Evolutionary conservation across 2,329 filamentous ascomycete genomes (phyloP), one percentile per base, ranked within the genome.

Genomic region (Fusarium verticillioides): DNA sequence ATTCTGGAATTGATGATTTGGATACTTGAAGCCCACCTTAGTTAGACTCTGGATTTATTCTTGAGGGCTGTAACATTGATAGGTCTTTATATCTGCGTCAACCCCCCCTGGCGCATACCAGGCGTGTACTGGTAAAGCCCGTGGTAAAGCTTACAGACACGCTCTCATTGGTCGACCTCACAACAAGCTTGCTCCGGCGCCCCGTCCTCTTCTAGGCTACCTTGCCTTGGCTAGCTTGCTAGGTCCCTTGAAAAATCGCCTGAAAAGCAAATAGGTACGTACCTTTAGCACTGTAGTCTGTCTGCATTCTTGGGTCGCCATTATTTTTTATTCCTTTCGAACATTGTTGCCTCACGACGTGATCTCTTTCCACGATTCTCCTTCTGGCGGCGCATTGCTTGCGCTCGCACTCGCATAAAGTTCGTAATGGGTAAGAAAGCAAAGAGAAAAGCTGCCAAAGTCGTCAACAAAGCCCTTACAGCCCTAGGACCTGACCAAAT

Each of bases 401-500:
- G 60, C 73, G 64, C 61, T 72, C 57, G 63, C 58, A 30, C 57
- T 70, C 54, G 59, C 42, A 32, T 12, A 34, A 60, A 40, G 57
- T 12, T 16, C 50, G 66, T n/a, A n/a, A 78, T 78, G 76, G 75
- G 76, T 75, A 78, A 77, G 72, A 73, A 70, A 58, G 32, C 62
- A 46, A 74, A 70, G 53, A 76, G 60, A 66, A 73, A 69, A 64
- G 43, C 64, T 28, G 53, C 47, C n/a, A 66, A 50, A 34, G 13
- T 57, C 43, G 40, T 60, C 72, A 46, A 65, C 47, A 70, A 73
- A 54, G 32, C 64, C 61, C 73, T 77, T 64, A 76, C 73, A 60
- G 43, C 56, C 60, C 50, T 60, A 75, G 74, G 52, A 69, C 63
- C 63, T 58, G 63, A 63, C 54, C 64, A 65, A 43, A 43, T 63